Conservation (phyloP, 148 eudicot genomes). For the Fagopyrum esculentum region DNA sequence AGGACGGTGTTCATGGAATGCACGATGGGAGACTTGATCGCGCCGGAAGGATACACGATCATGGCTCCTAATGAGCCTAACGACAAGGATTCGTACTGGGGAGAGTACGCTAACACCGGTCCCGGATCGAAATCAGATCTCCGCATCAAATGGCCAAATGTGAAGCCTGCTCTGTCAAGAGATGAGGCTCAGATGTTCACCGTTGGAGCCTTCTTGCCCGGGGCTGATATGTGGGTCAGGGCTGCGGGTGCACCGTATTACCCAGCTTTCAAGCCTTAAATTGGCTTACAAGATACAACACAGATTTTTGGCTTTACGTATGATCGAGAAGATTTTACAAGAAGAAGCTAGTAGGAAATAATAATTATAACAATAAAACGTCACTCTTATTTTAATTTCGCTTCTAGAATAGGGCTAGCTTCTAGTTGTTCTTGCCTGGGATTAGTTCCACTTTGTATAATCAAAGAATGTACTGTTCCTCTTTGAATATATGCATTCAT, state of each 20-base stretch:
- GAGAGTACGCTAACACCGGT: constrained; percentile 49
- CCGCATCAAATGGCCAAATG: constrained; percentile 52
- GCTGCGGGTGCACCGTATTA: neutral
- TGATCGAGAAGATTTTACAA: too few species aligned
- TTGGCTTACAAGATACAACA: too few species aligned
- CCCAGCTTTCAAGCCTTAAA: too few species aligned
- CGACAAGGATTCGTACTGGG: constrained; percentile 16
- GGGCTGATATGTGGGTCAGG: neutral
- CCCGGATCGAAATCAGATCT: constrained; percentile 35
- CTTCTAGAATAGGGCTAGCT: too few species aligned
- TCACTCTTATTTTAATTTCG: too few species aligned
- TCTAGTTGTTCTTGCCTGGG: too few species aligned
- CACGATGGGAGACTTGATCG: constrained; percentile 24
- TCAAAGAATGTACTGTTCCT: too few species aligned
- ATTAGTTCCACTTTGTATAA: too few species aligned
- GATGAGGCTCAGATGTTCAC: constrained; percentile 37
- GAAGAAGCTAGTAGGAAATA: too few species aligned
- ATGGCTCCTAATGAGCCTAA: neutral
- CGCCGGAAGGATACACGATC: constrained; percentile 25
- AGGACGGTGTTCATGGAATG: constrained; percentile 36
- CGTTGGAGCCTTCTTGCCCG: constrained; percentile 26
- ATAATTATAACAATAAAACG: too few species aligned
- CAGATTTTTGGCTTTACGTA: too few species aligned
- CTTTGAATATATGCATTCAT: too few species aligned
- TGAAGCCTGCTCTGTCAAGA: constrained; percentile 15